A percentile compares a stretch with the other conserved stretches of the same genome.
These are phyloP conservation scores for Berkeleyomyces rouxiae DNA, from an alignment of 2,329 filamentous ascomycete genomes.

Conservation along the genomic window DNA sequence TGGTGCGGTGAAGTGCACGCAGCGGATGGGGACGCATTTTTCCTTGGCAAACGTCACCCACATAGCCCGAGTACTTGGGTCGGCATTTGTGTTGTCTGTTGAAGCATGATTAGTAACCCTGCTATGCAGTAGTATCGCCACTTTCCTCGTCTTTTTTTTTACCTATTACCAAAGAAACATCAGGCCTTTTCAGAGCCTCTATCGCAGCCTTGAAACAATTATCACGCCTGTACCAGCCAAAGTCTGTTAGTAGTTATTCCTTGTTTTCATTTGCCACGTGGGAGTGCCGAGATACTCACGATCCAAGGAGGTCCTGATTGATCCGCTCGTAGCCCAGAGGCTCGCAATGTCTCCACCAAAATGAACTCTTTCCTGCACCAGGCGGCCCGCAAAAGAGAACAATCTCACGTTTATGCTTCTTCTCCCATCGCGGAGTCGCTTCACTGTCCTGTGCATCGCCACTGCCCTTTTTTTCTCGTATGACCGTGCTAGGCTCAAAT, in stretches of 20 bases:
- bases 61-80: slow-evolving; percentile 55
- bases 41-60: slow-evolving; percentile 65
- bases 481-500: slow-evolving; percentile 52
- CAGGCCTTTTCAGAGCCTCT: slow-evolving; percentile 40
- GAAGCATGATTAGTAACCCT: background rate
- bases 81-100: slow-evolving; percentile 88
- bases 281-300: slow-evolving; percentile 20
- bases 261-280: background rate
- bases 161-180: slow-evolving; percentile 63
- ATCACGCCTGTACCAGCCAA: slow-evolving; percentile 25
- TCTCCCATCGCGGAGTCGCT: slow-evolving; percentile 30
- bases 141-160: slow-evolving; percentile 22
- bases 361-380: slow-evolving; percentile 81
- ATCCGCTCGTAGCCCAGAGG: slow-evolving; percentile 67
- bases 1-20: slow-evolving; percentile 66
- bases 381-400: slow-evolving; percentile 80
- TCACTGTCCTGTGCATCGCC: slow-evolving; percentile 3
- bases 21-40: slow-evolving; percentile 58
- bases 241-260: background rate
- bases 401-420: slow-evolving; percentile 52
- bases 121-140: background rate
- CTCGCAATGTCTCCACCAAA: slow-evolving; percentile 63
- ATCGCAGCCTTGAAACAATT: slow-evolving; percentile 58
- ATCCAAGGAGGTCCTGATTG: slow-evolving; percentile 82
- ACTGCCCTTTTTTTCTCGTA: slow-evolving; percentile 19